Evolutionary conservation across 495 filamentous ascomycete species (phyloP).

Genomic region (Talaromyces ruber): DNA sequence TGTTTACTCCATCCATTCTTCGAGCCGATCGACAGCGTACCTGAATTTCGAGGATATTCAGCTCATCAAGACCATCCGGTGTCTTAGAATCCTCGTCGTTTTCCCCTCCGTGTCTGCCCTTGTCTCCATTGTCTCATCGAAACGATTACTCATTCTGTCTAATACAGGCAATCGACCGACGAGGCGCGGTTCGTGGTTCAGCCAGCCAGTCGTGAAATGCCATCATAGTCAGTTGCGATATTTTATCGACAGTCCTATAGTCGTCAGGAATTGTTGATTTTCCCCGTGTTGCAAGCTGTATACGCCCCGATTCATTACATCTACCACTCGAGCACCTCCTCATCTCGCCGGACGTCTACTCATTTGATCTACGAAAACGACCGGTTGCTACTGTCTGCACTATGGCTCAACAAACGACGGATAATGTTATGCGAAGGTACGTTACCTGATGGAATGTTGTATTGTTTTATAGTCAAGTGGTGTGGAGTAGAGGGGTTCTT

Average conservation of each 20-base stretch:
- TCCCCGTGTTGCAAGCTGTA: not conserved
- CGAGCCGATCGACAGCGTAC: not conserved
- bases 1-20: not conserved
- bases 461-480: not conserved
- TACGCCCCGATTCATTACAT: not conserved
- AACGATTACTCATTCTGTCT: not conserved
- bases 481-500: not conserved
- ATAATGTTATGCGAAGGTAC: conserved; percentile 70
- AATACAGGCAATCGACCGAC: not conserved
- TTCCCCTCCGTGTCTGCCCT: not conserved
- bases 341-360: conserved; percentile 14
- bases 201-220: not conserved
- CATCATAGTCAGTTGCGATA: not conserved
- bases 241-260: not conserved
- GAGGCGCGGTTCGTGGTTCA: not conserved
- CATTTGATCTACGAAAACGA: conserved; percentile 9
- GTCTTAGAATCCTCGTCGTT: not conserved
- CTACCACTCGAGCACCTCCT: not conserved
- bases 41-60: not conserved
- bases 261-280: not conserved
- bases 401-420: conserved; percentile 53
- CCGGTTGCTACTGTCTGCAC: conserved; percentile 8
- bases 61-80: not conserved
- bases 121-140: not conserved
- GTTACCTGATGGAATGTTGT: conserved; percentile 11